Conservation (phyloP, 1,284 basidiomycete species). For the Apiotrichum veenhuisii region DNA sequence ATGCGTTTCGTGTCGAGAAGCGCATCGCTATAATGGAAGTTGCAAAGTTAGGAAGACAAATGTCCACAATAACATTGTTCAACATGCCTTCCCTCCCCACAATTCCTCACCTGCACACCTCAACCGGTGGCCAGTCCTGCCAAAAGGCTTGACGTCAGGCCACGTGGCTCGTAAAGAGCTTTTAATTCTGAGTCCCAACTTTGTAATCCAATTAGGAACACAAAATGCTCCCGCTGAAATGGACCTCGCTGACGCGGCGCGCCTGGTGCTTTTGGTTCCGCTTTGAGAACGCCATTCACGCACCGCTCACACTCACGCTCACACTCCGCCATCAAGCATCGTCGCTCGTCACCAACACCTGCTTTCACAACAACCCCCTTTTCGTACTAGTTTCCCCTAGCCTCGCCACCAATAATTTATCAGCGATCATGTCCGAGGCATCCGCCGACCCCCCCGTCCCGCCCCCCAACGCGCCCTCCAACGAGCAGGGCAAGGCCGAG, state of each 20-base stretch:
- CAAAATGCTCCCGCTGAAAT: neutral
- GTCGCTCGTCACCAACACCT: neutral
- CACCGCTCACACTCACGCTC: neutral
- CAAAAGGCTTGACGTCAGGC: constrained; percentile 7
- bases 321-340: neutral
- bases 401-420: neutral
- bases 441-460: constrained; percentile 18
- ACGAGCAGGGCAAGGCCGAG: constrained; percentile 10
- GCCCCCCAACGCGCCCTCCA: constrained; percentile 10
- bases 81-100: neutral
- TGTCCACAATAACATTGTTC: neutral
- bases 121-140: neutral
- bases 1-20: constrained; percentile 46
- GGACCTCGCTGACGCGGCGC: constrained; percentile 19
- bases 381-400: neutral
- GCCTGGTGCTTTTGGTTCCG: constrained; percentile 12
- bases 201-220: neutral
- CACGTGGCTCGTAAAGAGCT: constrained; percentile 5
- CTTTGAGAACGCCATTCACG: neutral
- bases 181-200: neutral
- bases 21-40: constrained; percentile 30
- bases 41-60: neutral
- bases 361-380: neutral
- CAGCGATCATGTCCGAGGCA: constrained; percentile 18
- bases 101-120: neutral